A percentile compares a stretch with the other conserved stretches of the same genome.
phyloP scores from a whole-genome alignment of 768 basidiomycete genomes.

The Mycena leptocephala region DNA sequence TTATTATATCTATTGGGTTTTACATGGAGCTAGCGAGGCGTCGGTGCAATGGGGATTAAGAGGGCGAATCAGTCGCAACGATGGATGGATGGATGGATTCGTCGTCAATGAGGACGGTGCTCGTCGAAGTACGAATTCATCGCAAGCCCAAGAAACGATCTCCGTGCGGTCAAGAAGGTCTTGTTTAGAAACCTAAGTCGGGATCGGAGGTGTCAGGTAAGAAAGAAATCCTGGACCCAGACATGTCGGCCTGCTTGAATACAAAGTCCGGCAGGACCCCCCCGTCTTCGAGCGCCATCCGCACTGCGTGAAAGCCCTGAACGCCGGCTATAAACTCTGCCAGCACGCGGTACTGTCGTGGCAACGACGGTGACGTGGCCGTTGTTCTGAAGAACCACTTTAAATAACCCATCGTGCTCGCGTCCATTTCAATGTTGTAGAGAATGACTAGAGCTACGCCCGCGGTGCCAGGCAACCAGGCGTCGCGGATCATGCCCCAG shows the following conservation, averaged over 20 bases:
- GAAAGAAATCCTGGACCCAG: not conserved
- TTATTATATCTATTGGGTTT: conserved; percentile 38
- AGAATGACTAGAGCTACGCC: not conserved
- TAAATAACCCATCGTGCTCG: not conserved
- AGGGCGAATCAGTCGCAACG: no score
- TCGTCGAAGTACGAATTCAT: no score
- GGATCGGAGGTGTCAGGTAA: not conserved
- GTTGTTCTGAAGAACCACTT: not conserved
- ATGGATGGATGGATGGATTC: no score
- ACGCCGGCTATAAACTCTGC: conserved; percentile 2
- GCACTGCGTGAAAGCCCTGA: not conserved
- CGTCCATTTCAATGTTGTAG: not conserved
- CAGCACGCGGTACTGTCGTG: not conserved
- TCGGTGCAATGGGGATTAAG: no score
- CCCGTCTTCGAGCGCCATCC: not conserved
- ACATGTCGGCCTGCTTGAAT: not conserved
- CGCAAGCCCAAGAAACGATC: no score
- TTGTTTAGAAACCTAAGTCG: no score
- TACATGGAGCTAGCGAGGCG: not conserved
- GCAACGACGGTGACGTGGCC: not conserved
- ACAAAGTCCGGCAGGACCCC: not conserved
- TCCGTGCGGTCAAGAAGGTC: no score
- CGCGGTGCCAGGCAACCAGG: not conserved
- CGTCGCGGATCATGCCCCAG: not conserved
- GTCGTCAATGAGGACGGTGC: no score